Percentiles rank a stretch among this genome's conserved stretches.
These are phyloP conservation scores for Neopestalotiopsis sp. DNA, from an alignment of 2,329 filamentous ascomycete species.

Conservation along the genomic window DNA sequence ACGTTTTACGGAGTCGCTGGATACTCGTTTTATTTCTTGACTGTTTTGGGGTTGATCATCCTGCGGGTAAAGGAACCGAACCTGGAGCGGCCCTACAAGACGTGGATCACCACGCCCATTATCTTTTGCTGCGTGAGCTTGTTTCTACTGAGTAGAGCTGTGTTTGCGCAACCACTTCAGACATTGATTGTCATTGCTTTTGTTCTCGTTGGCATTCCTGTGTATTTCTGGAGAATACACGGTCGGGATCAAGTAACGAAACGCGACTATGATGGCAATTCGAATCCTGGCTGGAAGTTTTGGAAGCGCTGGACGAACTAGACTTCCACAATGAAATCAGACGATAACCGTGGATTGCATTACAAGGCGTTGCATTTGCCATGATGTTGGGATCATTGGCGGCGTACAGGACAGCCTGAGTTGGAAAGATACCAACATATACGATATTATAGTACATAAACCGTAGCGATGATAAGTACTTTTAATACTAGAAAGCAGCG, in stretches of 20 bases:
- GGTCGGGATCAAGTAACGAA: slow-evolving; percentile 61
- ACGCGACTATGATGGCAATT: slow-evolving; percentile 41
- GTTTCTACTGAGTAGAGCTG: slow-evolving; percentile 85
- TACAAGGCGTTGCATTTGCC: slow-evolving; percentile 6
- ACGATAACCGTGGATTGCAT: neutral
- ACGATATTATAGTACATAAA: slow-evolving; percentile 2
- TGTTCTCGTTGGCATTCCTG: slow-evolving; percentile 80
- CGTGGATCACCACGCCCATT: slow-evolving; percentile 96
- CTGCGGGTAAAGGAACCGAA: slow-evolving; percentile 85
- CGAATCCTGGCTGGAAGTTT: slow-evolving; percentile 62
- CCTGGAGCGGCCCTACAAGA: slow-evolving; percentile 89
- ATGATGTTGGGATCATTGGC: neutral
- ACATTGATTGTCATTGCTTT: slow-evolving; percentile 87
- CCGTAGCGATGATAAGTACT: neutral
- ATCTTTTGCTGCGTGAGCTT: slow-evolving; percentile 98
- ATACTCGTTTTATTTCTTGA: slow-evolving; percentile 97
- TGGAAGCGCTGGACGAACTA: slow-evolving; percentile 52
- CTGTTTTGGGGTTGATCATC: slow-evolving; percentile 91
- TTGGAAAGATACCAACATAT: slow-evolving; percentile 7
- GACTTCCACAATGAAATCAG: neutral
- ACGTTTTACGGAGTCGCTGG: slow-evolving; percentile 98
- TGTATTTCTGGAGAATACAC: slow-evolving; percentile 88
- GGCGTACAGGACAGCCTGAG: neutral
- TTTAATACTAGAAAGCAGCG: slow-evolving; percentile 6
- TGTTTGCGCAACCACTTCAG: slow-evolving; percentile 91